Base-by-base conservation (phyloP, 2,329 filamentous ascomycete species). In the Apiospora sp. region DNA sequence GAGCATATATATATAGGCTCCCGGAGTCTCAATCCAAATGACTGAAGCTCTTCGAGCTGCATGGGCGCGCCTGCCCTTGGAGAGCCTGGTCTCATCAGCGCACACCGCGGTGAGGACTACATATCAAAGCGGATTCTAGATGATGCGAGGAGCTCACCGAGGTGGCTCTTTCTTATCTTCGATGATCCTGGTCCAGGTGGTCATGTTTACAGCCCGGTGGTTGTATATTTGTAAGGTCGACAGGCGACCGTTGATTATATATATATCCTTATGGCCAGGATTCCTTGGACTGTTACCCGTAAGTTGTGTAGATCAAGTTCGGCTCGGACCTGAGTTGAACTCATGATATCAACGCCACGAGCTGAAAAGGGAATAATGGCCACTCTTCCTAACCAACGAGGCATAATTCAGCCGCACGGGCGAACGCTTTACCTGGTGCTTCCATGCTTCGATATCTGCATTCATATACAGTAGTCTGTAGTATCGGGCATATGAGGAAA, bases 391-490 rank as follows among this genome's bases (percentile, higher is more conserved):
- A n/a, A 10, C n/a, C 14, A 41, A n/a, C 34, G 22, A 64, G 58
- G 58, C 58, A n/a, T 19, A 64, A n/a, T 41, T 64, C 34, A 64
- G 34, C 58, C 58, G 34, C 58, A 41, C 34, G 58, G 58, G 58
- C 58, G 58, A 64, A 34, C 34, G n/a, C 58, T 14, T 24, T 41
- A 41, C 34, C 58, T 41, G 34, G 5, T 41, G 8, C 30, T 41
- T 64, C 58, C 58, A 41, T 41, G 10, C 7, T 24, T 8, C 34
- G 58, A 64, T n/a, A 14, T 8, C 6, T 41, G 58, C 19, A 6
- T n/a, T n/a, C 30, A 64, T n/a, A 58, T 22, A 22, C 27, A 22
- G 58, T 22, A n/a, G n/a, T 16, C 19, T 16, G 6, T 2, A 34
- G 51, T 34, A 34, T 34, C 51, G 3, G 22, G 4, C 27, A 19